Evolutionary conservation across 1,284 basidiomycete species (phyloP).

Genomic region (Meira nashicola): DNA sequence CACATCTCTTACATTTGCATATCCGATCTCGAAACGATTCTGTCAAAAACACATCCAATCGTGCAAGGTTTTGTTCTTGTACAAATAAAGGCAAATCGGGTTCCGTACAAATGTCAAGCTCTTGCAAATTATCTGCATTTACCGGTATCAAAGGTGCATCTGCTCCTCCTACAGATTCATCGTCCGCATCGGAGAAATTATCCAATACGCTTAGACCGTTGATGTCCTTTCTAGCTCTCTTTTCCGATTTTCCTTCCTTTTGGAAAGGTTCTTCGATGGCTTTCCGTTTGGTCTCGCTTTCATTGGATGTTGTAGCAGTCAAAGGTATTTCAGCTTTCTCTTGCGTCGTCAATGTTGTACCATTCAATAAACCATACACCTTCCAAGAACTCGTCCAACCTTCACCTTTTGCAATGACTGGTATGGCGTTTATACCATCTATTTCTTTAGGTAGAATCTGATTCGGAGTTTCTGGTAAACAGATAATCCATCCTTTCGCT

Average conservation of each 20-base stretch:
- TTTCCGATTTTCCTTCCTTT: background rate
- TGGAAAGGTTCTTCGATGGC: background rate
- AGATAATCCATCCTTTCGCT: conserved; percentile 28
- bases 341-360: background rate
- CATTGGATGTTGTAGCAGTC: too few species aligned
- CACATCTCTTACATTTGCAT: conserved; percentile 50
- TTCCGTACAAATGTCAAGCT: background rate
- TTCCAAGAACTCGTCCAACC: conserved; percentile 6
- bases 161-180: background rate
- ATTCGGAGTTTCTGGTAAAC: background rate
- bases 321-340: too few species aligned
- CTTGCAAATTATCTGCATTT: background rate
- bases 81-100: background rate
- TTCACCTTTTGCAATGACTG: background rate
- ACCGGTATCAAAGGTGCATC: background rate
- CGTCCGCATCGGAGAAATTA: background rate
- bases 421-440: background rate
- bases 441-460: background rate
- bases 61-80: background rate
- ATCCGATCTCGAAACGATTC: conserved; percentile 44
- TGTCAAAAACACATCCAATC: conserved; percentile 15
- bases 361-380: background rate
- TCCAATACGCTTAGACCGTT: background rate
- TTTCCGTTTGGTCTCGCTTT: background rate
- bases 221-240: background rate